Conservation (phyloP, 139 green algal genomes). For the Chlamydomonas applanata region DNA sequence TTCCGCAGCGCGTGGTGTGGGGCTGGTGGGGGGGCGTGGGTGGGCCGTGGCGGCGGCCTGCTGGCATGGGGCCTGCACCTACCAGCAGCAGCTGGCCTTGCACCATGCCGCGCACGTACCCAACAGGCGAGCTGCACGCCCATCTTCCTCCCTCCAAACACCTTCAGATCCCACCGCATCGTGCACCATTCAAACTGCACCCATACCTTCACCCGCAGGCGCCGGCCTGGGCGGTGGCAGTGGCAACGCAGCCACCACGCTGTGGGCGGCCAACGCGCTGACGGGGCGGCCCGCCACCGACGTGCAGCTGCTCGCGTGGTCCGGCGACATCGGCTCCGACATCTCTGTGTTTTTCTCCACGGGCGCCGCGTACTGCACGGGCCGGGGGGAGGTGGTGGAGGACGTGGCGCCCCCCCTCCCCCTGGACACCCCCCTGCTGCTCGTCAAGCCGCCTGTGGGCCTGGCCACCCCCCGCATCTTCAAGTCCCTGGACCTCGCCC, state of each 20-base stretch:
- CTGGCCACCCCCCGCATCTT: conserved; percentile 91
- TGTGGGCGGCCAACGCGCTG: conserved; percentile 96
- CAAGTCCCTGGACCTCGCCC: conserved; percentile 84
- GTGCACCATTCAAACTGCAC: background rate
- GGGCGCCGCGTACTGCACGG: conserved; percentile 96
- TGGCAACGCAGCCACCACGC: conserved; percentile 93
- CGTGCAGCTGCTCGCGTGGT: conserved; percentile 85
- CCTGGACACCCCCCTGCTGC: conserved; percentile 27
- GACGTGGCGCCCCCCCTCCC: conserved; percentile 79
- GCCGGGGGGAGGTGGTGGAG: conserved; percentile 92
- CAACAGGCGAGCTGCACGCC: background rate
- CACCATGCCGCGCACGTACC: background rate
- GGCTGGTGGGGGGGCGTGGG: no score
- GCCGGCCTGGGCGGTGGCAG: conserved; percentile 93
- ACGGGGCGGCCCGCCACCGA: conserved; percentile 69
- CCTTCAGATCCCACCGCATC: background rate
- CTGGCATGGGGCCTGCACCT: no score
- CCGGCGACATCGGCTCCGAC: conserved; percentile 94
- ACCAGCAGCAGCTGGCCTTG: no score
- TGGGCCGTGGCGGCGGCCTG: no score
- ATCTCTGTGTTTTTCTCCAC: conserved; percentile 93
- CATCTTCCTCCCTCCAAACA: background rate
- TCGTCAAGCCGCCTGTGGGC: conserved; percentile 79
- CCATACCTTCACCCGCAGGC: conserved; percentile 27
- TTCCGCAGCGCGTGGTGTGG: no score